These are phyloP conservation scores for Chlorophyllum brunneum DNA, from an alignment of 768 basidiomycete genomes.

Conservation along the genomic window DNA sequence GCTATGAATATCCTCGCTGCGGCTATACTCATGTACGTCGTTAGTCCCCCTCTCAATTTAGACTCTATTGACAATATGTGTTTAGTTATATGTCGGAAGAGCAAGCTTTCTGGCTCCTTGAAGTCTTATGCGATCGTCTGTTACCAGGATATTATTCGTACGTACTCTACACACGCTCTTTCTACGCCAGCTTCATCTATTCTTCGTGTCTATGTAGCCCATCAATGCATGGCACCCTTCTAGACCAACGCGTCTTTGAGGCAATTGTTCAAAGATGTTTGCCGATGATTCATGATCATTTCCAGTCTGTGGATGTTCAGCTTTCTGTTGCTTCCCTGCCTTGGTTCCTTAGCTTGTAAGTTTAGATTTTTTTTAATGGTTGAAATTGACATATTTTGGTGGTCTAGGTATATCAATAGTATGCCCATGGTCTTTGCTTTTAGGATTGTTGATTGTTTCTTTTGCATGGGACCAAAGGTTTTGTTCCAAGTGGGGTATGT, in stretches of 20 bases:
- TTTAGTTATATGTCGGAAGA: slow-evolving; percentile 97
- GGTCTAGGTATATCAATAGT: slow-evolving; percentile 75
- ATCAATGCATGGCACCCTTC: slow-evolving; percentile 97
- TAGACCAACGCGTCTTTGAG: slow-evolving; percentile 99
- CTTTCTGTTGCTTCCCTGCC: slow-evolving; percentile 95
- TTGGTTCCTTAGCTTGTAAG: slow-evolving; percentile 96
- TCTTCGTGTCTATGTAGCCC: slow-evolving; percentile 47
- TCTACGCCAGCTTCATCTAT: not conserved
- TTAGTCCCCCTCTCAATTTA: not conserved
- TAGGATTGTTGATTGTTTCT: slow-evolving; percentile 95
- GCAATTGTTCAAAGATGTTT: slow-evolving; percentile 85
- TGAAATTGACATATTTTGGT: not conserved
- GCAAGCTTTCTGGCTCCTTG: slow-evolving; percentile 95
- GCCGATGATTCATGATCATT: slow-evolving; percentile 93
- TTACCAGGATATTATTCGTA: slow-evolving; percentile 97
- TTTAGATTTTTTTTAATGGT: slow-evolving; percentile 17
- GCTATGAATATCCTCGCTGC: slow-evolving; percentile 98
- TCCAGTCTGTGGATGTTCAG: slow-evolving; percentile 88
- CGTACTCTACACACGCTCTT: slow-evolving; percentile 16
- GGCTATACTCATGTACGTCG: slow-evolving; percentile 81
- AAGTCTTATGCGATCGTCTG: slow-evolving; percentile 90
- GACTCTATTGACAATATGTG: slow-evolving; percentile 10
- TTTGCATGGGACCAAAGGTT: slow-evolving; percentile 98
- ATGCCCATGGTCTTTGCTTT: slow-evolving; percentile 99
- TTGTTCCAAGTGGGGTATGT: slow-evolving; percentile 96